Conservation (phyloP, 2,329 filamentous ascomycete genomes). For the Epicoccum sorghinum region DNA sequence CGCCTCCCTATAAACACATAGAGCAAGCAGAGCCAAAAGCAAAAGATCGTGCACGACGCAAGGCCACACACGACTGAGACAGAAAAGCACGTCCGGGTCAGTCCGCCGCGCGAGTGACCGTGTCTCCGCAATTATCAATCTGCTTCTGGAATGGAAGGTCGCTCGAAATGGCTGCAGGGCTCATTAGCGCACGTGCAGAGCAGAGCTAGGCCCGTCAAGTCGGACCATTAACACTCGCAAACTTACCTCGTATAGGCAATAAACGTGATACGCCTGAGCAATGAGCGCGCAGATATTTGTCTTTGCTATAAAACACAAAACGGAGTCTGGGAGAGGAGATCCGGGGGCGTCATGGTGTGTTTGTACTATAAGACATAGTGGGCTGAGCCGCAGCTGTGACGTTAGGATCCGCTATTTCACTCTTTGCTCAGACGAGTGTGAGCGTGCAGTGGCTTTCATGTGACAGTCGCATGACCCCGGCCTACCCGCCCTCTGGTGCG, state of each 20-base stretch:
- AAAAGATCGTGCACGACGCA: too few species aligned
- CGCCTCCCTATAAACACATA: slow-evolving; percentile 10
- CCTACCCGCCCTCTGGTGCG: too few species aligned
- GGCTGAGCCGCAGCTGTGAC: slow-evolving; percentile 8
- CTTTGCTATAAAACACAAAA: background rate
- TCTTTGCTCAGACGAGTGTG: slow-evolving; percentile 13
- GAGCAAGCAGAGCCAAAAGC: background rate
- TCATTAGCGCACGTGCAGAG: slow-evolving; percentile 32
- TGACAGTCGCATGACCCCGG: slow-evolving; percentile 32
- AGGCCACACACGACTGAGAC: background rate
- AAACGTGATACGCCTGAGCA: slow-evolving; percentile 9
- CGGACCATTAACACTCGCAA: slow-evolving; percentile 19
- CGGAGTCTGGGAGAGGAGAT: too few species aligned
- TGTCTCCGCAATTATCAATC: slow-evolving; percentile 23
- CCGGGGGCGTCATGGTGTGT: too few species aligned
- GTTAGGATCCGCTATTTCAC: slow-evolving; percentile 8
- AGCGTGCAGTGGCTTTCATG: slow-evolving; percentile 27
- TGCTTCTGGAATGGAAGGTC: slow-evolving; percentile 30
- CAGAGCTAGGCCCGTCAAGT: slow-evolving; percentile 18
- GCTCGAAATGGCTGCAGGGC: slow-evolving; percentile 20
- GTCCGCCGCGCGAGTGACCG: background rate
- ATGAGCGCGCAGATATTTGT: background rate
- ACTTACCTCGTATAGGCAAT: slow-evolving; percentile 34
- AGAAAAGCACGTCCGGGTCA: slow-evolving; percentile 2
- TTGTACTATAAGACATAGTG: too few species aligned